Percentiles rank a stretch among this genome's conserved stretches.
Evolutionary conservation across 805 yeast genomes (phyloP).

Genomic region (Hanseniaspora singularis): DNA sequence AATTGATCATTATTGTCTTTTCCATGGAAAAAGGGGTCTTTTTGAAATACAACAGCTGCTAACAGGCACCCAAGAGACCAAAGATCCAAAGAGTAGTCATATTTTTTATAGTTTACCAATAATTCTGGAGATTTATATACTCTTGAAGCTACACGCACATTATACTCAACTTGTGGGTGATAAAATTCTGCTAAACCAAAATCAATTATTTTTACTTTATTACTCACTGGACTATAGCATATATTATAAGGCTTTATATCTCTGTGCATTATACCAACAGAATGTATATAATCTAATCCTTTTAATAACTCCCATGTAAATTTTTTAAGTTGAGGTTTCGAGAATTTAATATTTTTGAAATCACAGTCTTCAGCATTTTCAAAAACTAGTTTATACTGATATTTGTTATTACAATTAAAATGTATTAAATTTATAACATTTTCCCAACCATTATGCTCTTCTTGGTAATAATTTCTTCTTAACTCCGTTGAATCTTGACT

Average conservation of each 20-base stretch:
- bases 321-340: conserved; percentile 63
- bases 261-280: conserved; percentile 91
- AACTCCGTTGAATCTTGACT: neutral
- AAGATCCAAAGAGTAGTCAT: conserved; percentile 81
- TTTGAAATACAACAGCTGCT: conserved; percentile 79
- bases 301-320: conserved; percentile 70
- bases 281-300: conserved; percentile 81
- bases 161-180: conserved; percentile 78
- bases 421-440: conserved; percentile 51
- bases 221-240: conserved; percentile 76
- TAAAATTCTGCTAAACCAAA: conserved; percentile 96
- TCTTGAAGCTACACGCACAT: conserved; percentile 86
- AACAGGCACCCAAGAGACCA: conserved; percentile 93
- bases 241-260: conserved; percentile 94
- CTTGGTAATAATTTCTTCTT: conserved; percentile 19
- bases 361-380: conserved; percentile 77
- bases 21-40: conserved; percentile 88
- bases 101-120: conserved; percentile 70
- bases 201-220: conserved; percentile 67
- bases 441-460: conserved; percentile 36
- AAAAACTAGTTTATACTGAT: conserved; percentile 75
- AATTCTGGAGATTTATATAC: conserved; percentile 91
- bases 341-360: conserved; percentile 61
- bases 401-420: conserved; percentile 45
- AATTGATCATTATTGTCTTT: conserved; percentile 82